Evolutionary conservation across 2,329 filamentous ascomycete species (phyloP).

Genomic region (Fusarium neocosmosporiellum): DNA sequence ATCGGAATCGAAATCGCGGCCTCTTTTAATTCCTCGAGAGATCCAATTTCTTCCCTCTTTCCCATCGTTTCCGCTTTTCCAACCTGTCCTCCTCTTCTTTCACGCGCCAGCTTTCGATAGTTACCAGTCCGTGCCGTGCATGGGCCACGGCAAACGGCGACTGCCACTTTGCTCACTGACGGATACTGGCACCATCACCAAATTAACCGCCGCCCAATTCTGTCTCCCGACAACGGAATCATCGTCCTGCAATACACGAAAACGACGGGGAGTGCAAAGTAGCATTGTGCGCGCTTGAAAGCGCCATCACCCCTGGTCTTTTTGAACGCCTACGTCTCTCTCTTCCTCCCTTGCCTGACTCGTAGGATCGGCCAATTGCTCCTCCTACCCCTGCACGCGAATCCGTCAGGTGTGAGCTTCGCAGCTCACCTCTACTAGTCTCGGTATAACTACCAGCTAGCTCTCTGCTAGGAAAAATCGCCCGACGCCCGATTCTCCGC

Average conservation of each 20-base stretch:
- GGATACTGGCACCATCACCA: slow-evolving; percentile 19
- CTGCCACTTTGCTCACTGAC: not conserved
- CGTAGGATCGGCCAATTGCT: slow-evolving; percentile 18
- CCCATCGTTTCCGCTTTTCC: slow-evolving; percentile 1
- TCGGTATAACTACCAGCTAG: slow-evolving; percentile 15
- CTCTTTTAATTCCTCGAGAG: not conserved
- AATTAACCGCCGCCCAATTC: slow-evolving; percentile 15
- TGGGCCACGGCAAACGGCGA: slow-evolving; percentile 19
- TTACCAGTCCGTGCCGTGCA: slow-evolving; percentile 20
- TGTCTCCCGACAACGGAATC: not conserved
- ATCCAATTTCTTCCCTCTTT: not conserved
- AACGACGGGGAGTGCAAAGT: not conserved
- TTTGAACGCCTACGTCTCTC: not conserved
- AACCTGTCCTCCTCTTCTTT: slow-evolving; percentile 8
- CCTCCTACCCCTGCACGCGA: slow-evolving; percentile 11
- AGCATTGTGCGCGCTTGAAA: slow-evolving; percentile 11
- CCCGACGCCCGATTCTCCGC: slow-evolving; percentile 1
- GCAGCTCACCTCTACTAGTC: slow-evolving; percentile 17
- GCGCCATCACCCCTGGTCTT: slow-evolving; percentile 5
- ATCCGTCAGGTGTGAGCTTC: slow-evolving; percentile 20
- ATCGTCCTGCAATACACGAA: not conserved
- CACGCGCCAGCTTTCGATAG: slow-evolving; percentile 9
- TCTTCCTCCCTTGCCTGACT: slow-evolving; percentile 7
- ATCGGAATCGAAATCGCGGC: not conserved
- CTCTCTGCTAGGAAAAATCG: slow-evolving; percentile 10